phyloP scores from a whole-genome alignment of 768 basidiomycete genomes.

The Suillus clintonianus region DNA sequence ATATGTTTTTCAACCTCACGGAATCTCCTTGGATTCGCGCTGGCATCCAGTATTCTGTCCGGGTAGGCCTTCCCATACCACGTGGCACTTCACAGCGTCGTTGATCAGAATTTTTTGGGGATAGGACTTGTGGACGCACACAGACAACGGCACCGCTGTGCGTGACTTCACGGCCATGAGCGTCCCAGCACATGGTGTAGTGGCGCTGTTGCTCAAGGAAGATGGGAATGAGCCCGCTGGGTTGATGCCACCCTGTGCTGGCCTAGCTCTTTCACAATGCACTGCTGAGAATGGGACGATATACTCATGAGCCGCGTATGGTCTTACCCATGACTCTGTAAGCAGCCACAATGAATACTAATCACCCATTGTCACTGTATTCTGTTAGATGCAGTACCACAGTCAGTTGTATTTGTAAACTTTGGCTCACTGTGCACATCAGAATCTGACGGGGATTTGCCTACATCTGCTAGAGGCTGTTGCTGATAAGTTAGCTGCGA shows the following conservation, averaged over 20 bases:
- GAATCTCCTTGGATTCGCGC: slow-evolving; percentile 73
- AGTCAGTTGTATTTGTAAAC: not conserved
- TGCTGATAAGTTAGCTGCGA: not conserved
- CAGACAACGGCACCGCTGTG: slow-evolving; percentile 64
- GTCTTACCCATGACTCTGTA: not conserved
- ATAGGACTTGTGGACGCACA: slow-evolving; percentile 75
- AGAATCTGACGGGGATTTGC: not conserved
- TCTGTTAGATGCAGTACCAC: not conserved
- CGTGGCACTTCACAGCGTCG: not conserved
- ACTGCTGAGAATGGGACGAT: slow-evolving; percentile 59
- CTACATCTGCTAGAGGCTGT: not conserved
- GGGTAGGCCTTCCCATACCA: slow-evolving; percentile 39
- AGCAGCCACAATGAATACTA: not conserved
- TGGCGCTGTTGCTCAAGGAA: slow-evolving; percentile 63
- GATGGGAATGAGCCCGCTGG: slow-evolving; percentile 68
- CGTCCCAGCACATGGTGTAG: slow-evolving; percentile 68
- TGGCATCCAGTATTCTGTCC: slow-evolving; percentile 60
- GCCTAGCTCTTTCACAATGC: slow-evolving; percentile 48
- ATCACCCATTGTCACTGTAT: not conserved
- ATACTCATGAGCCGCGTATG: slow-evolving; percentile 9
- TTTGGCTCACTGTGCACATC: not conserved
- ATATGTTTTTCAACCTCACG: slow-evolving; percentile 62
- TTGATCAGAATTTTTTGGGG: not conserved
- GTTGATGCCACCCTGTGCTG: slow-evolving; percentile 54
- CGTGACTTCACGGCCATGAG: slow-evolving; percentile 48